Base-by-base conservation (phyloP, 305 asterid genomes). In the Coffea humblotiana region DNA sequence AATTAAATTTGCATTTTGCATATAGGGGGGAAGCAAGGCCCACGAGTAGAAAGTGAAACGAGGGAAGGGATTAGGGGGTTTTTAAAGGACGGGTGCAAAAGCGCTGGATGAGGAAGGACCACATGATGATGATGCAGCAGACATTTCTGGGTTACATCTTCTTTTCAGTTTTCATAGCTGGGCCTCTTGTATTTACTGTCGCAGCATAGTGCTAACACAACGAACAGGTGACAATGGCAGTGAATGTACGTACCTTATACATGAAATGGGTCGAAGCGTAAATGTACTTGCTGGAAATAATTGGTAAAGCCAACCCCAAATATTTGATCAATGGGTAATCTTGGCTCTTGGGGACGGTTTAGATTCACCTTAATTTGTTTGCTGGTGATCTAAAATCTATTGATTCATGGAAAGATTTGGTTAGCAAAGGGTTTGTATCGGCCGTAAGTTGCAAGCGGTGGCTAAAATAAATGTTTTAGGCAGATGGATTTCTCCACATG, bases 91-190 rank as follows among this genome's bases (percentile, higher is more conserved):
- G 13, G 70, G 56, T 72, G 73, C 82, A 72, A 47, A 64, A 29
- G 27, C 4, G 61, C 66, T 35, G 67, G 25, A 14, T 32, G 51
- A 68, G 81, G 82, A 79, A 68, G 81, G 82, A 79, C 77, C 77
- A 79, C 82, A 71, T 47, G 77, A 45, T 5, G 32, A 37, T 37
- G 43, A 37, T 37, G 60, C 77, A 71, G 77, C 48, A 40, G 75
- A 58, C 81, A 78, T 78, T 4, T 77, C 71, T 77, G 74, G 80
- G 51, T 12, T 66, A 19, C 48, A 64, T 66, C 72, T 77, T 37
- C 61, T 73, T 51, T 66, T 66, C 3, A 3, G 40, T n/a, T n/a
- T n/a, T 29, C 51, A 19, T 18, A 71, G 19, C 23, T 49, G 74
- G 56, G 65, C 6, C 60, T 49, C 27, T 77, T 77, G 80, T 67